Base-by-base conservation (phyloP, 805 yeast genomes). In the Lachancea sp. region DNA sequence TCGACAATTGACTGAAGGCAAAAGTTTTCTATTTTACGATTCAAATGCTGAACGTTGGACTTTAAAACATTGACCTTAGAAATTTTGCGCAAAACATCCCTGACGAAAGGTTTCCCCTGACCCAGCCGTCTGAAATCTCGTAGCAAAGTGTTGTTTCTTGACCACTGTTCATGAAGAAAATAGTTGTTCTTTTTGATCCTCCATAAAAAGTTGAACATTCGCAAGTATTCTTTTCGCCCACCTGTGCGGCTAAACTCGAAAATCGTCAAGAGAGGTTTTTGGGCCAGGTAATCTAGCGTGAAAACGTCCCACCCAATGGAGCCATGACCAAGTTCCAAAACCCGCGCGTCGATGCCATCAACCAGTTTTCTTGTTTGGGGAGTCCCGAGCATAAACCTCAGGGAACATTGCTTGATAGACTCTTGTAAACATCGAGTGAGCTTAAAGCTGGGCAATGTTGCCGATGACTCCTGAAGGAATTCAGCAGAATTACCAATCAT, bases 261-360 rank as follows among this genome's bases (percentile, higher is more conserved):
- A 2, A 85, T 72, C 22, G 74, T 68, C 8, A 78, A 70, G 36
- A 84, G 59, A 0, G 85, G 85, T 12, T 69, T 53, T 10, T 60
- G 72, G 10, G 78, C 56, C 44, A 75, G 69, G 61, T 85, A 93
- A 58, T 89, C 97, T 31, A 90, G 67, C 0, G 96, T 87, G 60
- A 91, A 90, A 2, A 85, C 88, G 58, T 90, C 95, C 96, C 96
- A 90, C 0, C 96, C 96, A 41, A 78, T 65, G 25, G 80, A 77
- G 0, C 87, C 83, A 53, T 82, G 86, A 3, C 81, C 81, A 40
- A 83, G 66, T 47, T 84, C 88, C 40, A 90, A 69, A 18, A 90
- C 72, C 37, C 96, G 70, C 0, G 96, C 96, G 68, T 93, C 98
- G 11, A 91, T 59, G 41, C 85, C 65, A 36, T 73, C 67, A 11